Evolutionary conservation across 192 early-diverging fungal species (phyloP).

Genomic region (Kickxella alabastrina): DNA sequence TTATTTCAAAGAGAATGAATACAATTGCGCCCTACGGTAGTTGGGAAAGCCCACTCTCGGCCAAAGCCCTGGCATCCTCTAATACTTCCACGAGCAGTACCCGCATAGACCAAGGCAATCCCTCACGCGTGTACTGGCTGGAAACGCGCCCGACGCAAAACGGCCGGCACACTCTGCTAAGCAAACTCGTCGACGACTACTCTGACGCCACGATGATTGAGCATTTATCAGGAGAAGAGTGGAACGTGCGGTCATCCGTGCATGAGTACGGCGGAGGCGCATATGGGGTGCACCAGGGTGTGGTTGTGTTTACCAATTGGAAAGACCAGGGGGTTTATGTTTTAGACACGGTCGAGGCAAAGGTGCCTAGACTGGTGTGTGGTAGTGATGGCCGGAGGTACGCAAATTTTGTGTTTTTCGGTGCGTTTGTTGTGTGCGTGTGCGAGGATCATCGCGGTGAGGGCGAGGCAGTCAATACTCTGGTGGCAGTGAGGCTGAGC

Average conservation of each 20-base stretch:
- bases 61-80: slow-evolving; percentile 20
- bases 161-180: slow-evolving; percentile 33
- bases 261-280: slow-evolving; percentile 77
- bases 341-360: slow-evolving; percentile 21
- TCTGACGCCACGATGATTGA: slow-evolving; percentile 19
- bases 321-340: slow-evolving; percentile 56
- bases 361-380: slow-evolving; percentile 35
- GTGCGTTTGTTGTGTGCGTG: slow-evolving; percentile 59
- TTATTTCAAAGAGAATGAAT: no score
- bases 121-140: slow-evolving; percentile 40
- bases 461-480: slow-evolving; percentile 31
- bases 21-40: slow-evolving; percentile 30
- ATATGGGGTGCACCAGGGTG: slow-evolving; percentile 54
- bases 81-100: slow-evolving; percentile 14
- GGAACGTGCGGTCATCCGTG: slow-evolving; percentile 64
- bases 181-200: slow-evolving; percentile 28
- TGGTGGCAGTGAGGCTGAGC: slow-evolving; percentile 57
- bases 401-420: slow-evolving; percentile 62
- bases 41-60: slow-evolving; percentile 44
- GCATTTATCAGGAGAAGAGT: slow-evolving; percentile 36
- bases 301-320: slow-evolving; percentile 64
- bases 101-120: slow-evolving; percentile 24
- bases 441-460: slow-evolving; percentile 69
- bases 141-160: slow-evolving; percentile 41
- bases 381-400: slow-evolving; percentile 56